Base-by-base conservation (phyloP, 2,329 filamentous ascomycete species). In the Dactylella cylindrospora region DNA sequence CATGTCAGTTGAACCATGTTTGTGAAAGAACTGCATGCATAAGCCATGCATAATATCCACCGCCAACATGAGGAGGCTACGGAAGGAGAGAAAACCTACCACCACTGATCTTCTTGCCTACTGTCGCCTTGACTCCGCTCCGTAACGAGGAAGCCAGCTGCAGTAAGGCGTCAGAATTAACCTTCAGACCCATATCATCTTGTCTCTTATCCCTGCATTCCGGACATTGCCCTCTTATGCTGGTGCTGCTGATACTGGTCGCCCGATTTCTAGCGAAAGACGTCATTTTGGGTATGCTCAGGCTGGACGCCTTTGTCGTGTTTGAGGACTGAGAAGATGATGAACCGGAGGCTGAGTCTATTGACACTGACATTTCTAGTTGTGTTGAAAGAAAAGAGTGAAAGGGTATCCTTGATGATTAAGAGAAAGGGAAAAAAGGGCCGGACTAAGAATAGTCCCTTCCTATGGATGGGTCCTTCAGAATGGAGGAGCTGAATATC, bases 151-250 rank as follows among this genome's bases (percentile, higher is more conserved):
- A 45, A 36, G 44, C 59, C 7, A 55, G 51, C 25, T 43, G 22
- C 20, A 55, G 15, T 12, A 64, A 40, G 8, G 45, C 51, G 7
- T 38, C 51, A 7, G 50, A 35, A 40, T 64, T 64, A 12, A 64
- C 20, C 26, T 64, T 64, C 3, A 55, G 28, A 8, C 52, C 59
- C 39, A 64, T 45, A 38, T 64, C 59, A 51, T 64, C 59, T 26
- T 57, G 52, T 10, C 51, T 50, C 40, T 57, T 64, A 23, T 64
- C 59, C 17, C 49, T 36, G 29, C 57, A 62, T 31, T 62, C 57
- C 5, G 57, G 57, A 25, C 57, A 62, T 22, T 50, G 43, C 20
- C 57, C 57, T 31, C 57, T 35, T 32, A 54, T 54, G 38, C 57
- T 62, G 23, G 49, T 62, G 13, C 49, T 54, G 57, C 57, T 62